Conservation (phyloP, 106 monocot genomes). For the Platanthera zijinensis region DNA sequence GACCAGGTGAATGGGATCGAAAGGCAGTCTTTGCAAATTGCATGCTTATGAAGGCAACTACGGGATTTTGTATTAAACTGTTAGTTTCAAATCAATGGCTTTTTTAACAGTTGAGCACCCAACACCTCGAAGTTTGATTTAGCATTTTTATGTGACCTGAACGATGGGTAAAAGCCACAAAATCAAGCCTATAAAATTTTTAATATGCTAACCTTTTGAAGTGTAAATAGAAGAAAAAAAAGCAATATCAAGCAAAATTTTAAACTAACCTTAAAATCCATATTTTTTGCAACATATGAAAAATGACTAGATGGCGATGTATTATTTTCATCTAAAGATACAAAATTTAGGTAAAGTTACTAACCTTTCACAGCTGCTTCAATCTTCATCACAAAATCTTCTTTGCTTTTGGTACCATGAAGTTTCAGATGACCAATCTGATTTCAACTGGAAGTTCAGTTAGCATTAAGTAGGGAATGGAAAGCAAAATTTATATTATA, state of each 20-base stretch:
- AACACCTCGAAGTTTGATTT: no score
- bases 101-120: no score
- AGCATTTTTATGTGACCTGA: no score
- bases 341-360: neutral
- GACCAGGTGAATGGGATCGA: no score
- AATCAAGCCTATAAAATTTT: neutral
- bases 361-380: slow-evolving; percentile 73
- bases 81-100: no score
- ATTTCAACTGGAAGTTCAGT: slow-evolving; percentile 15
- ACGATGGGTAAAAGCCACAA: neutral
- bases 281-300: neutral
- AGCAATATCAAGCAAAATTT: neutral
- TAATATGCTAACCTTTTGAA: neutral
- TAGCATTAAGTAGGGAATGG: neutral
- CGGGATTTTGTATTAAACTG: no score
- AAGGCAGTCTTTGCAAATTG: no score
- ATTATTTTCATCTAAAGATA: neutral
- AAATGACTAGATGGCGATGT: neutral
- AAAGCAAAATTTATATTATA: neutral
- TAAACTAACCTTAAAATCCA: neutral
- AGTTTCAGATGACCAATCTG: slow-evolving; percentile 70
- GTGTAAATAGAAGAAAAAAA: neutral
- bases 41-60: no score
- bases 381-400: slow-evolving; percentile 48
- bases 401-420: slow-evolving; percentile 43